These are phyloP conservation scores for Spraguea lophii DNA, from an alignment of 371 early-diverging fungal species.

Conservation along the genomic window DNA sequence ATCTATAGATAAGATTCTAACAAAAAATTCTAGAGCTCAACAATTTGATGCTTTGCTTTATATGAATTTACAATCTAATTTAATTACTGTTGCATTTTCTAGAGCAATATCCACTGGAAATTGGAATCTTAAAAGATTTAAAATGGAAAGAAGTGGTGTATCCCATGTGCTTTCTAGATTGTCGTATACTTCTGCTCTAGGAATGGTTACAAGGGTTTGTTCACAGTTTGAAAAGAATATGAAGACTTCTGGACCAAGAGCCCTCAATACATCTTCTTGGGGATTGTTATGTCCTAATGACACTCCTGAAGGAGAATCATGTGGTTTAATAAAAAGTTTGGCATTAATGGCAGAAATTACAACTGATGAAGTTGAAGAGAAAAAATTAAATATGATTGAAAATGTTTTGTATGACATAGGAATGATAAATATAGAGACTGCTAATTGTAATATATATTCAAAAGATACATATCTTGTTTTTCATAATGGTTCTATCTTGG, in stretches of 20 bases:
- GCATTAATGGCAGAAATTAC: constrained; percentile 96
- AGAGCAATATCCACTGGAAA: constrained; percentile 93
- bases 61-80: constrained; percentile 59
- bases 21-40: constrained; percentile 68
- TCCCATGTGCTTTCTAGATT: constrained; percentile 87
- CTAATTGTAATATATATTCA: constrained; percentile 59
- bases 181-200: constrained; percentile 81
- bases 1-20: constrained; percentile 65
- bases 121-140: constrained; percentile 97
- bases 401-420: constrained; percentile 57
- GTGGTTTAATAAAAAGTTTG: constrained; percentile 95
- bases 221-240: constrained; percentile 99
- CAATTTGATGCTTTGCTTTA: constrained; percentile 77
- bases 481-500: constrained; percentile 70
- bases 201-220: constrained; percentile 94
- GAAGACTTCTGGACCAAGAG: constrained; percentile 91
- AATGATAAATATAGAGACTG: constrained; percentile 53
- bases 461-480: constrained; percentile 58
- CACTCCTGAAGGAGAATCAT: constrained; percentile 98
- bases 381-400: constrained; percentile 51
- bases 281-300: constrained; percentile 95
- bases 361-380: constrained; percentile 64
- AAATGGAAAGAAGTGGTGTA: constrained; percentile 97
- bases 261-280: constrained; percentile 91
- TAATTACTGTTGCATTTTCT: constrained; percentile 75